These are phyloP conservation scores for Isoetes taiwanensis DNA, from an alignment of 75 land plant genomes.

Conservation along the genomic window DNA sequence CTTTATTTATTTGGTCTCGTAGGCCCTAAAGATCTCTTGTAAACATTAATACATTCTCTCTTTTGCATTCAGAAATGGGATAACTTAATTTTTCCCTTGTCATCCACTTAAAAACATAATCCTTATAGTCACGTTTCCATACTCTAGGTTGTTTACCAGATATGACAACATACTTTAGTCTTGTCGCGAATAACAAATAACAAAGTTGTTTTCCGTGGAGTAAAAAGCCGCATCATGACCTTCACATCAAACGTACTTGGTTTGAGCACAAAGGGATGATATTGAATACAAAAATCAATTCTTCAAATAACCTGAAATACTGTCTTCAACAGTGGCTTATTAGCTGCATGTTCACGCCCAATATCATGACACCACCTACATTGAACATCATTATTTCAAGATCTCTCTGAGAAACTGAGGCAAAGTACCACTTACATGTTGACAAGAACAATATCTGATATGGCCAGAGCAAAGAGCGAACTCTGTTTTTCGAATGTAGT, in stretches of 20 bases:
- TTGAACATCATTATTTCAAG: too few relatives aligned
- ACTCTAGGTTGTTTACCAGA: too few relatives aligned
- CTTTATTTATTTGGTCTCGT: too few relatives aligned
- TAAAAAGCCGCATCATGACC: slow-evolving; percentile 6
- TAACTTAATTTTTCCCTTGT: too few relatives aligned
- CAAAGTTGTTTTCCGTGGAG: slow-evolving; percentile 1
- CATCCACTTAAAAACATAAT: too few relatives aligned
- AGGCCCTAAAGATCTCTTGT: too few relatives aligned
- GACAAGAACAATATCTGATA: neutral
- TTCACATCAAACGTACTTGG: too few relatives aligned
- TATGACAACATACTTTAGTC: neutral
- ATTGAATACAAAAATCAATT: too few relatives aligned
- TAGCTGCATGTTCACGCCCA: slow-evolving; percentile 2
- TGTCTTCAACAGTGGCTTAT: slow-evolving; percentile 2
- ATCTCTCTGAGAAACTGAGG: neutral
- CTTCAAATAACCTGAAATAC: slow-evolving; percentile 1
- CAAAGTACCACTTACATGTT: neutral
- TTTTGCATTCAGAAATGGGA: too few relatives aligned
- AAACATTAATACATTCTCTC: too few relatives aligned
- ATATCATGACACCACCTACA: slow-evolving; percentile 8
- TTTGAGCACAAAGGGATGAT: too few relatives aligned
- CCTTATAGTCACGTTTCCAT: too few relatives aligned
- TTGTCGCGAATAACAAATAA: slow-evolving; percentile 8
- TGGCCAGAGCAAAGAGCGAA: slow-evolving; percentile 1
- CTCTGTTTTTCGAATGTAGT: slow-evolving; percentile 5